These are phyloP conservation scores for Tolypocladium inflatum DNA, from an alignment of 2,329 filamentous ascomycete genomes.

Conservation along the genomic window DNA sequence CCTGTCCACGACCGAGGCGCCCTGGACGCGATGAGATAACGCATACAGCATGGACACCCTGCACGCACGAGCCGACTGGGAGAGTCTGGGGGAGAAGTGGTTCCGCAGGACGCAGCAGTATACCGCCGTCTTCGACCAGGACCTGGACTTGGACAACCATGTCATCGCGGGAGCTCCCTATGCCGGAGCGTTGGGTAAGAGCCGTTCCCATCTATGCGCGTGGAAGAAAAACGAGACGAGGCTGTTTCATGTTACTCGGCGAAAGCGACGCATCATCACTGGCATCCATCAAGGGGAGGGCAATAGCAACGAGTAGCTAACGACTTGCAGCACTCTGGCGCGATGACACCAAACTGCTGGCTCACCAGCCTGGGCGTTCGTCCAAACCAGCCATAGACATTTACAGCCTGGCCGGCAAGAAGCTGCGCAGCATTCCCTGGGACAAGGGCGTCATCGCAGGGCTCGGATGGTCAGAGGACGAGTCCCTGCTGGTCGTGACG, in stretches of 20 bases:
- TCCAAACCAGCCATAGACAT: constrained; percentile 83
- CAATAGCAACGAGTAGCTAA: background rate
- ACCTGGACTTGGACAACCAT: constrained; percentile 92
- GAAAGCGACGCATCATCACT: too few relatives aligned
- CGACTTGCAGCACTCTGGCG: constrained; percentile 64
- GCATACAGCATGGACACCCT: constrained; percentile 40
- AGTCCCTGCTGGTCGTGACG: constrained; percentile 80
- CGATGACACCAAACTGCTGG: constrained; percentile 75
- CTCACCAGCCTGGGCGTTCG: constrained; percentile 62
- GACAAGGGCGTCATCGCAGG: constrained; percentile 82
- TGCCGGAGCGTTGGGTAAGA: constrained; percentile 78
- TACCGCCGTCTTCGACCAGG: constrained; percentile 84
- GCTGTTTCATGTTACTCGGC: too few relatives aligned
- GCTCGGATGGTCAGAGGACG: constrained; percentile 93
- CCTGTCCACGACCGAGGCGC: background rate
- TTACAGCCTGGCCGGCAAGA: constrained; percentile 86
- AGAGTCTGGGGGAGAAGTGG: constrained; percentile 84
- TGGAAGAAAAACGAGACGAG: background rate
- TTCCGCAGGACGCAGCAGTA: constrained; percentile 94
- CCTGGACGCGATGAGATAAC: constrained; percentile 20
- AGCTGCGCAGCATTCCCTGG: constrained; percentile 80
- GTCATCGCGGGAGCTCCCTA: constrained; percentile 86
- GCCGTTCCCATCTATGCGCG: constrained; percentile 13
- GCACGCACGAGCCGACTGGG: constrained; percentile 81
- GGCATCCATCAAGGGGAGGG: background rate